phyloP scores from a whole-genome alignment of 805 yeast genomes.

The Osmozyma mogii region DNA sequence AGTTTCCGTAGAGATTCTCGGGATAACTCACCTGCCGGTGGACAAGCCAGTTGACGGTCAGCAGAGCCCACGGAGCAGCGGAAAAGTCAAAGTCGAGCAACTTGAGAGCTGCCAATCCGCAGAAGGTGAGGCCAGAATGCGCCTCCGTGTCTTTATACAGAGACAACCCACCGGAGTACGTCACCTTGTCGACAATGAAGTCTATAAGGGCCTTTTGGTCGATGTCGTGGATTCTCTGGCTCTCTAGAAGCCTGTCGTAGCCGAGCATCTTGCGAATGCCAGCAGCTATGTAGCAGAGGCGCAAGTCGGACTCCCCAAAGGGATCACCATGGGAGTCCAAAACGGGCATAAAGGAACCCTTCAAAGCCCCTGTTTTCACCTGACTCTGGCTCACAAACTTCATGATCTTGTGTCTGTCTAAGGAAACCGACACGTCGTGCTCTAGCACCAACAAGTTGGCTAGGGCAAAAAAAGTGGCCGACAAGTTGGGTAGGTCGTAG shows the following conservation, averaged over 20 bases:
- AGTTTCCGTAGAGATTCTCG: constrained; percentile 17
- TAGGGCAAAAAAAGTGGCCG: constrained; percentile 74
- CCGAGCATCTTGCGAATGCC: constrained; percentile 49
- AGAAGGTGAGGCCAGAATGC: constrained; percentile 83
- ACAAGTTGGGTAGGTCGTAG: constrained; percentile 58
- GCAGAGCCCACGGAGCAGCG: constrained; percentile 9
- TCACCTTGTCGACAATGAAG: constrained; percentile 24
- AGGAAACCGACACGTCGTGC: constrained; percentile 26
- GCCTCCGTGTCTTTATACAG: constrained; percentile 47
- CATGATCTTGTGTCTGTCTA: constrained; percentile 43
- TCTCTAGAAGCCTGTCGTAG: constrained; percentile 20
- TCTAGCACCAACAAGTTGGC: constrained; percentile 45
- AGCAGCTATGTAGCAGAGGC: constrained; percentile 69
- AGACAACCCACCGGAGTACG: constrained; percentile 69
- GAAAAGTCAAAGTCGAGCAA: constrained; percentile 25
- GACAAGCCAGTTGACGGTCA: constrained; percentile 51
- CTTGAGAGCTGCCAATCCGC: constrained; percentile 61
- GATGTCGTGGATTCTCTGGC: constrained; percentile 28
- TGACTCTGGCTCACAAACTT: constrained; percentile 57
- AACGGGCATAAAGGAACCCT: constrained; percentile 31
- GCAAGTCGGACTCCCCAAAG: constrained; percentile 63
- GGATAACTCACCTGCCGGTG: constrained; percentile 51
- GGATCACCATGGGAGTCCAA: constrained; percentile 14
- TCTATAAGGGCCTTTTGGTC: constrained; percentile 30
- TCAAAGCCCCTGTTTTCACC: constrained; percentile 17